Evolutionary conservation across 2,329 filamentous ascomycete species (phyloP), one percentile per base, ranked within the genome.

Genomic region (Pyrenochaeta sp.): DNA sequence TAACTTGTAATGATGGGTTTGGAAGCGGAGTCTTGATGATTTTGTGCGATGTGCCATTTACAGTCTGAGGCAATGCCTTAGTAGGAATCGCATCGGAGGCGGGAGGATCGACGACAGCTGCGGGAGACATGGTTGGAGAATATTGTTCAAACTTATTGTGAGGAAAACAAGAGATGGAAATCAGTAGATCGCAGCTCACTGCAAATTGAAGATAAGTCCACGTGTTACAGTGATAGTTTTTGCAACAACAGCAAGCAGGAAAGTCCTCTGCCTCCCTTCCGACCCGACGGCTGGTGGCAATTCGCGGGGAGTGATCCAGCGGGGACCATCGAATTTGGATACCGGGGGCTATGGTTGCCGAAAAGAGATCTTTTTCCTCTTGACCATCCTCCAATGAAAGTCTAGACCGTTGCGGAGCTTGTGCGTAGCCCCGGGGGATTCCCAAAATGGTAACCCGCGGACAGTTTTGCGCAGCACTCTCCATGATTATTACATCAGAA

Each of bases 1-100:
- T 86, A 11, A 85, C 80, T 47, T 82, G 77, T 9, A 84, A 69
- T 2, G 80, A 81, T 4, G 81, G 81, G 55, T 84, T 85, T 31
- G 63, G 58, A 6, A 66, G 49, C 27, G 59, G 58, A n/a, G 60
- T 56, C 7, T 54, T 52, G 15, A 67, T 41, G 3, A 42, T 56
- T n/a, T 26, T 41, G 20, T 19, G 44, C 31, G 30, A 38, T 26
- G 31, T 38, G 7, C 47, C 41, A 18, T 60, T 61, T 1, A 42
- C 27, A 11, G 35, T 47, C 41, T 56, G 43, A 21, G 30, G 28
- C 28, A 17, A 27, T 29, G 15, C 15, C 18, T 56, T 41, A 50
- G 47, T 37, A 20, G 29, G 36, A 9, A 13, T 19, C 11, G 18
- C 6, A 23, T 35, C 34, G 31, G n/a, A 18, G 10, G 10, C 22